phyloP scores from a whole-genome alignment of 352 stramenopile genomes.

The Phytophthora melonis region DNA sequence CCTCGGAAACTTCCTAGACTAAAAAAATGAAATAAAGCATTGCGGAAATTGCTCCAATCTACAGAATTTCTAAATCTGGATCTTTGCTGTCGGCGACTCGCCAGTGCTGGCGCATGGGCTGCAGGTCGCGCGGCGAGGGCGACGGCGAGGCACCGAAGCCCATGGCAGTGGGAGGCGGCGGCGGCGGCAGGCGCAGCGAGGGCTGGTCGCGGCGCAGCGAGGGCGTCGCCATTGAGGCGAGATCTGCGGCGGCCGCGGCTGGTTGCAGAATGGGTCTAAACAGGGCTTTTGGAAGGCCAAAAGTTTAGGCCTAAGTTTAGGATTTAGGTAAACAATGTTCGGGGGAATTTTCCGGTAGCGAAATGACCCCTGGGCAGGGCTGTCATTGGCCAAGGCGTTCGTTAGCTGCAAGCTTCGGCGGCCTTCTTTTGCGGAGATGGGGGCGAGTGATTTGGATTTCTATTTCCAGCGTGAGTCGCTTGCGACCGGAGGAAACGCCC shows the following conservation, averaged over 20 bases:
- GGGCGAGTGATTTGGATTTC: constrained; percentile 3
- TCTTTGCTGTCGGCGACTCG: neutral
- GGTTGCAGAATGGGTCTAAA: constrained; percentile 19
- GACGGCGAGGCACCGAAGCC: neutral
- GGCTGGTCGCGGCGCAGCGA: constrained; percentile 14
- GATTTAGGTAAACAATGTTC: too few species aligned
- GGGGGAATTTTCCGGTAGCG: too few species aligned
- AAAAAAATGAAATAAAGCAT: too few species aligned
- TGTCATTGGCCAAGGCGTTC: too few species aligned
- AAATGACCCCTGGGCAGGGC: too few species aligned
- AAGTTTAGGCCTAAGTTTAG: neutral
- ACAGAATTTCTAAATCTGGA: constrained; percentile 17
- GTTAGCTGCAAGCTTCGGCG: constrained; percentile 15
- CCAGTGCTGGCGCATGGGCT: neutral
- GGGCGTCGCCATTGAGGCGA: constrained; percentile 9
- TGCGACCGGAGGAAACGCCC: constrained; percentile 1
- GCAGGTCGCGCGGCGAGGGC: too few species aligned
- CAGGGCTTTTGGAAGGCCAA: neutral
- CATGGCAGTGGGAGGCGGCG: neutral
- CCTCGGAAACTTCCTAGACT: too few species aligned
- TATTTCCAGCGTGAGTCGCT: constrained; percentile 7
- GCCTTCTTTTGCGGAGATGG: constrained; percentile 16
- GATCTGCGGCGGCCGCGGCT: neutral
- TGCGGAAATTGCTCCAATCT: too few species aligned
- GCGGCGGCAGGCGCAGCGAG: neutral